A percentile compares a stretch with the other conserved stretches of the same genome.
These are phyloP conservation scores for Fomes fomentarius DNA, from an alignment of 1,284 basidiomycete genomes.

Conservation along the genomic window DNA sequence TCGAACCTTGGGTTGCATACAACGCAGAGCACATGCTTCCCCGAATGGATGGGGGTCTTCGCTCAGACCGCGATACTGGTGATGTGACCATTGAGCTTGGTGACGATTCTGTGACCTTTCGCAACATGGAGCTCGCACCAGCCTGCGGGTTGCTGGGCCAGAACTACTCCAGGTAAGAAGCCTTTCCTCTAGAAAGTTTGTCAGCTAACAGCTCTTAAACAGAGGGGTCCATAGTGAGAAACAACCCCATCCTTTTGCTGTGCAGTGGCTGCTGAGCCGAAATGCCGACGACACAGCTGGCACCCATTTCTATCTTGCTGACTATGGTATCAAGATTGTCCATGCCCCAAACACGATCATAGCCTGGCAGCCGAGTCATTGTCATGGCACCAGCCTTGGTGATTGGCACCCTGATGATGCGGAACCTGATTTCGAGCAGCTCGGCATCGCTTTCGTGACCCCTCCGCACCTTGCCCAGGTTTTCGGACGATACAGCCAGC, in stretches of 20 bases:
- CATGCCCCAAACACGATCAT: background rate
- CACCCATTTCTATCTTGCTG: background rate
- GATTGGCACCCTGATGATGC: background rate
- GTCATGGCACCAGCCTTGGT: background rate
- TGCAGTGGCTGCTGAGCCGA: background rate
- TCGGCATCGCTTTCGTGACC: background rate
- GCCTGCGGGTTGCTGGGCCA: no score
- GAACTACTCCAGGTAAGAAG: background rate
- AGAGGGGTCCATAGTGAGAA: background rate
- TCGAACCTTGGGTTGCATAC: background rate
- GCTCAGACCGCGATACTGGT: no score
- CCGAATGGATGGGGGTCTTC: no score
- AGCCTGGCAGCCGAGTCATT: background rate
- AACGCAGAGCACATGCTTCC: background rate
- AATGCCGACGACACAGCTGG: background rate
- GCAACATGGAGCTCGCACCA: no score
- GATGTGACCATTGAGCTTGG: no score
- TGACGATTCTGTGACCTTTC: no score
- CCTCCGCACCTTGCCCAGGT: background rate
- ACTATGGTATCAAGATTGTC: background rate
- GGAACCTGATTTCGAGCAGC: background rate
- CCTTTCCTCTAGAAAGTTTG: no score
- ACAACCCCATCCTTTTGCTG: background rate
- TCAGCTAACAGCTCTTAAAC: no score
- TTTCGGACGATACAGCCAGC: no score